Evolutionary conservation across 1,284 basidiomycete species (phyloP).

Genomic region (Pseudozyma thailandica): DNA sequence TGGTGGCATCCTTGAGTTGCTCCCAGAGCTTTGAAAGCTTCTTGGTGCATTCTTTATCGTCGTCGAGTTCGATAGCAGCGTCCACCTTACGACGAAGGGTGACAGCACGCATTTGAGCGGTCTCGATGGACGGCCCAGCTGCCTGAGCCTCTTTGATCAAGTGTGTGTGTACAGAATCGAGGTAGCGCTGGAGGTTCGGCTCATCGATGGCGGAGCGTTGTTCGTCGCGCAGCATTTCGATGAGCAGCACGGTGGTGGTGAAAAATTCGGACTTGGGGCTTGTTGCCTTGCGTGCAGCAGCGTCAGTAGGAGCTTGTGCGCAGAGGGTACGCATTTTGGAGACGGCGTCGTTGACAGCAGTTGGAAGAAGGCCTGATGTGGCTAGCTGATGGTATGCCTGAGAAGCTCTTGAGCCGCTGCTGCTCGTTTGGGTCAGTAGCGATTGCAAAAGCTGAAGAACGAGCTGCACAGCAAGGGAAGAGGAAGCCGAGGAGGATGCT

Average conservation of each 20-base stretch:
- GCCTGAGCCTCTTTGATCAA: conserved; percentile 39
- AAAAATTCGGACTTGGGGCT: conserved; percentile 42
- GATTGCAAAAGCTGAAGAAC: conserved; percentile 38
- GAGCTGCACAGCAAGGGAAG: conserved; percentile 13
- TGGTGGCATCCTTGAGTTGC: conserved; percentile 33
- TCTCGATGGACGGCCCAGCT: conserved; percentile 33
- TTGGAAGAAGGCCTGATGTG: conserved; percentile 35
- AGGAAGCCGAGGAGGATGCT: conserved; percentile 10
- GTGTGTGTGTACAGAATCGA: conserved; percentile 37
- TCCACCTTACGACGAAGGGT: conserved; percentile 26
- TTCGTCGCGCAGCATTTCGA: conserved; percentile 43
- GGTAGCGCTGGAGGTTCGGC: conserved; percentile 48
- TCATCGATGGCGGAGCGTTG: conserved; percentile 52
- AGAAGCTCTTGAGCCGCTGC: conserved; percentile 11
- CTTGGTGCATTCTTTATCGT: conserved; percentile 18
- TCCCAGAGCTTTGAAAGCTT: conserved; percentile 22
- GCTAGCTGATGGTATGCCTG: conserved; percentile 31
- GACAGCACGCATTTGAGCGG: conserved; percentile 38
- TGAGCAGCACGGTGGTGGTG: conserved; percentile 26
- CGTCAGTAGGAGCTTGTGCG: conserved; percentile 38
- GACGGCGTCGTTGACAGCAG: conserved; percentile 34
- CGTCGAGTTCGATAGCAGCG: conserved; percentile 10
- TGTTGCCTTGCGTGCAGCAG: not conserved
- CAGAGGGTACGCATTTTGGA: conserved; percentile 36
- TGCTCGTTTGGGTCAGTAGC: conserved; percentile 14